These are phyloP conservation scores for Kuraishia piskuri DNA, from an alignment of 805 yeast species.

Conservation along the genomic window DNA sequence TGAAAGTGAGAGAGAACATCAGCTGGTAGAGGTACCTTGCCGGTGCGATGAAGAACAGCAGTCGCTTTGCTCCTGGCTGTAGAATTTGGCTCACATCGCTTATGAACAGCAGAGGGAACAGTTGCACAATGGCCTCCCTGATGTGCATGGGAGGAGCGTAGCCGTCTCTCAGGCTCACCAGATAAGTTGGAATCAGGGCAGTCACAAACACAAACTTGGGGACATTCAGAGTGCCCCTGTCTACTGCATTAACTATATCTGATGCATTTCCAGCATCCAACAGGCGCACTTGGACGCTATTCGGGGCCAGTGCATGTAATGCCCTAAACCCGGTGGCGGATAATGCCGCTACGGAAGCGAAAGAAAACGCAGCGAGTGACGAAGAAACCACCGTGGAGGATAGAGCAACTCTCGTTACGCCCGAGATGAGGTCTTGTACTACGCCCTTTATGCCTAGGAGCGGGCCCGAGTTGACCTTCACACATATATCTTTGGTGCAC, in stretches of 20 bases:
- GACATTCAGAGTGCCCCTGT: constrained; percentile 12
- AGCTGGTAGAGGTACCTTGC: constrained; percentile 10
- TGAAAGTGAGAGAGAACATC: constrained; percentile 15
- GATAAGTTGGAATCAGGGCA: constrained; percentile 21
- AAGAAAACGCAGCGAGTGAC: constrained; percentile 13
- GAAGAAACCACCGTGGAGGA: constrained; percentile 11
- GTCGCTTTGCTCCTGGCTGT: constrained; percentile 8
- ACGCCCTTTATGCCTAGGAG: constrained; percentile 1
- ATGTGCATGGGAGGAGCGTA: constrained; percentile 9
- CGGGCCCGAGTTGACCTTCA: constrained; percentile 7
- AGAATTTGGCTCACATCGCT: background rate
- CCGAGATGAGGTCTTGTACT: constrained; percentile 7
- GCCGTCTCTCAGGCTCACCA: constrained; percentile 15
- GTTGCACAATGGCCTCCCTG: constrained; percentile 12
- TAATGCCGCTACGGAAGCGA: constrained; percentile 13
- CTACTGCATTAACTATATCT: constrained; percentile 11
- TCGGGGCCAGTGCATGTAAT: constrained; percentile 20
- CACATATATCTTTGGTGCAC: constrained; percentile 23
- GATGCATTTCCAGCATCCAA: constrained; percentile 14
- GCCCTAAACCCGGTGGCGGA: constrained; percentile 21
- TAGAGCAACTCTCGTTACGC: constrained; percentile 12
- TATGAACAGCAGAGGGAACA: constrained; percentile 15
- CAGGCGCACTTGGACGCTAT: constrained; percentile 20
- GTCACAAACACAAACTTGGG: constrained; percentile 15
- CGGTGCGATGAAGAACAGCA: constrained; percentile 7